Conservation (phyloP, 2,329 filamentous ascomycete species). For the Stromatinia cepivora region DNA sequence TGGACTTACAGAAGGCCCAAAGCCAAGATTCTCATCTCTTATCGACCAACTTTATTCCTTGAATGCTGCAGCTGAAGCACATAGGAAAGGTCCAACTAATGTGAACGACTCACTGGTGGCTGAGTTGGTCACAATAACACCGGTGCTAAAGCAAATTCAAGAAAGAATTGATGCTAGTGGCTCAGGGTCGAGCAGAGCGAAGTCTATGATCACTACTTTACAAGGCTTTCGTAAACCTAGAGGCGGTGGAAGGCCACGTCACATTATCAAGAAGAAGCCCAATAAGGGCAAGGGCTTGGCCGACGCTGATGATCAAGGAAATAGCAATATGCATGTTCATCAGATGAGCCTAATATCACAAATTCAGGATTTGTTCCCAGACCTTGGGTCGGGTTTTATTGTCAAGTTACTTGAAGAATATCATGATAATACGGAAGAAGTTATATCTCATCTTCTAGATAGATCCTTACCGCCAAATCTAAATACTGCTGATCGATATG, state of each 20-base stretch:
- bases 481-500: constrained; percentile 59
- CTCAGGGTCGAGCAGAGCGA: constrained; percentile 55
- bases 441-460: constrained; percentile 80
- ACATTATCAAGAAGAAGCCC: constrained; percentile 41
- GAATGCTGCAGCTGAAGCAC: constrained; percentile 68
- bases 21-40: constrained; percentile 71
- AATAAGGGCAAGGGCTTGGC: constrained; percentile 44
- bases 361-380: constrained; percentile 90
- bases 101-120: constrained; percentile 73
- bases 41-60: constrained; percentile 82
- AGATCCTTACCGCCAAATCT: constrained; percentile 72
- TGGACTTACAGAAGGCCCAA: constrained; percentile 65
- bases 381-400: constrained; percentile 81
- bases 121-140: constrained; percentile 78
- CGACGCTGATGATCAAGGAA: constrained; percentile 52
- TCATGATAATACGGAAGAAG: constrained; percentile 71
- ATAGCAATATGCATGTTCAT: constrained; percentile 60
- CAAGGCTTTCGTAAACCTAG: constrained; percentile 60
- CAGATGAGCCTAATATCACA: constrained; percentile 82
- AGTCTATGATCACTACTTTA: constrained; percentile 61
- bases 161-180: constrained; percentile 53
- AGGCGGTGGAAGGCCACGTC: constrained; percentile 52
- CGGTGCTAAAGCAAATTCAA: constrained; percentile 65
- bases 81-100: constrained; percentile 56
- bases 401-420: constrained; percentile 79